Base-by-base conservation (phyloP, 2,329 filamentous ascomycete genomes). In the Stylonectria norvegica region DNA sequence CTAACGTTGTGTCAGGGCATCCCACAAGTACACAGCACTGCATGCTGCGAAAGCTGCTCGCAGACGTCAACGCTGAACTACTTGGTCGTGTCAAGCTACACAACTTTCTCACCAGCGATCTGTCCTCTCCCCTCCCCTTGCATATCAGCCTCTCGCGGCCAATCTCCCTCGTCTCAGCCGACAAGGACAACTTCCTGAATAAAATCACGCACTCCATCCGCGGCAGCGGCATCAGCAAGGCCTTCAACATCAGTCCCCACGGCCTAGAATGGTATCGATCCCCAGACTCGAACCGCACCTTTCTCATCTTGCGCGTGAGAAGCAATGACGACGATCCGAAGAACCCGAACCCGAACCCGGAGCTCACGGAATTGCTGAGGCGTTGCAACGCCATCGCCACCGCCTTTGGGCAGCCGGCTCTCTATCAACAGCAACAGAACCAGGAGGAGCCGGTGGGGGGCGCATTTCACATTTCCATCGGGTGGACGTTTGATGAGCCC, bases 101-200 rank as follows among this genome's bases (percentile, higher is more conserved):
- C 48, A 84, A 77, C 48, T 80, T 93, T 44, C 69, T 97, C 5
- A 78, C 76, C 29, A 94, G 84, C 48, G 86, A 93, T 43, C 76
- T 96, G 1, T 86, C 81, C 42, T 81, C 82, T 5, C 82, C 85
- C 5, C 70, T 88, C 35, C 91, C 91, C 3, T 73, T 98, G 33
- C 93, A 98, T 64, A 82, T 98, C 57, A 95, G 89, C 52, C 75
- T 98, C 5, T 97, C 93, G 6, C 77, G 88, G 5, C 85, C 93
- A 0, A 69, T 97, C 36, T 76, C 82, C 10, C 78, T 98, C 20
- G 70, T 72, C 34, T 89, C 86, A 0, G 73, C 81, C n/a, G 74
- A 84, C 48, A 88, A 87, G 51, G 79, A 84, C 19, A 53, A 49
- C 0, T 96, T 95, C 58, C 68, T 85, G 5, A 64, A 75, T 4